A percentile compares a stretch with the other conserved stretches of the same genome.
These are phyloP conservation scores for Blyttiomyces sp. DNA, from an alignment of 371 early-diverging fungal genomes.

Conservation along the genomic window DNA sequence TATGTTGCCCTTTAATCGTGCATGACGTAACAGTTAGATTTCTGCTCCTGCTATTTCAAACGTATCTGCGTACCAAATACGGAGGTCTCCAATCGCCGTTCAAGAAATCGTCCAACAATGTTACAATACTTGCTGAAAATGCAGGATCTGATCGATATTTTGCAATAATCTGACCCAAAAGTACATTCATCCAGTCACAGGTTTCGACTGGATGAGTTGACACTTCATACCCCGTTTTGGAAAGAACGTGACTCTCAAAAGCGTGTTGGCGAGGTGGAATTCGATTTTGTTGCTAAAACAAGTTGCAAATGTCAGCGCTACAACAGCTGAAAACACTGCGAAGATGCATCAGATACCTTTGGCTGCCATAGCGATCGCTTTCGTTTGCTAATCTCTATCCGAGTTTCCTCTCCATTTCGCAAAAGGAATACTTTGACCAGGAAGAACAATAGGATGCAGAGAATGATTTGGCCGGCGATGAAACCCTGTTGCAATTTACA, in stretches of 20 bases:
- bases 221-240: constrained; percentile 33
- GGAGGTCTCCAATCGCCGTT: constrained; percentile 76
- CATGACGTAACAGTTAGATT: neutral
- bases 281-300: neutral
- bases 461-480: constrained; percentile 40
- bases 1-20: constrained; percentile 63
- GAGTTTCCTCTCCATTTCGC: constrained; percentile 40
- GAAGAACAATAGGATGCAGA: constrained; percentile 44
- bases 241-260: constrained; percentile 34
- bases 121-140: constrained; percentile 67
- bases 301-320: too few species aligned
- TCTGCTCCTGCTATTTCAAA: neutral
- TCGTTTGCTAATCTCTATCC: constrained; percentile 28
- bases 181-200: constrained; percentile 89
- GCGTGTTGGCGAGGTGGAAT: constrained; percentile 31
- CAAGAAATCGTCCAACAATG: constrained; percentile 69
- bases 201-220: constrained; percentile 63
- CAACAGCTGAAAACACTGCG: too few species aligned
- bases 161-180: constrained; percentile 80
- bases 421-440: constrained; percentile 48
- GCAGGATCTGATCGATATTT: constrained; percentile 80
- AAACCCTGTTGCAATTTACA: constrained; percentile 24
- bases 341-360: constrained; percentile 19
- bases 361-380: constrained; percentile 22
- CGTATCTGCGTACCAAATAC: constrained; percentile 62